These are phyloP conservation scores for Kappamyces sp. DNA, from an alignment of 192 early-diverging fungal genomes.

Conservation along the genomic window DNA sequence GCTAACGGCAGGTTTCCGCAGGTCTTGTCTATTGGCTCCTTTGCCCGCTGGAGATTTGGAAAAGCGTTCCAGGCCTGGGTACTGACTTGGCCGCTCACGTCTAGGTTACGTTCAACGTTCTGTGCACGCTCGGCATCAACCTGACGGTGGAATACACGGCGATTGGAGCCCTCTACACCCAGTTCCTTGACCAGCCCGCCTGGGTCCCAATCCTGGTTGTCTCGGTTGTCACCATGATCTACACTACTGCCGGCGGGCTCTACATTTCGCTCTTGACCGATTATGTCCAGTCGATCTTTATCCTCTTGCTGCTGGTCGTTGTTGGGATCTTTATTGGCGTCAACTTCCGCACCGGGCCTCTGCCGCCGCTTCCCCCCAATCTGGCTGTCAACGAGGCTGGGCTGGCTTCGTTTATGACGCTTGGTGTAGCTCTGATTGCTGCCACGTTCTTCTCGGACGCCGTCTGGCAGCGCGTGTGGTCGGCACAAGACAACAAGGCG, in stretches of 20 bases:
- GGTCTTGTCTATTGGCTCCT: slow-evolving; percentile 28
- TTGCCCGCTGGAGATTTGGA: slow-evolving; percentile 32
- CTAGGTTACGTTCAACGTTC: slow-evolving; percentile 29
- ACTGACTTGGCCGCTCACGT: slow-evolving; percentile 15
- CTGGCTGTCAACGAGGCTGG: slow-evolving; percentile 34
- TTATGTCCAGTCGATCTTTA: slow-evolving; percentile 30
- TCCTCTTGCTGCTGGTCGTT: slow-evolving; percentile 21
- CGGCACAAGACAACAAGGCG: slow-evolving; percentile 22
- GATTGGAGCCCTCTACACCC: slow-evolving; percentile 32
- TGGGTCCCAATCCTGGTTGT: slow-evolving; percentile 37
- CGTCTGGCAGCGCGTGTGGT: slow-evolving; percentile 48
- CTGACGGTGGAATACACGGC: slow-evolving; percentile 38
- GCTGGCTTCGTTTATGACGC: slow-evolving; percentile 27
- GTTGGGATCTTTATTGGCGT: slow-evolving; percentile 30
- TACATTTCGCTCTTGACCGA: slow-evolving; percentile 44
- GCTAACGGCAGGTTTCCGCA: slow-evolving; percentile 26
- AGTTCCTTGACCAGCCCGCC: slow-evolving; percentile 22
- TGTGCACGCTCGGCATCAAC: slow-evolving; percentile 33
- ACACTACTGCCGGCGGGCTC: slow-evolving; percentile 40
- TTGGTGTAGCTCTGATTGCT: slow-evolving; percentile 32
- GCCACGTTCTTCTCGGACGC: slow-evolving; percentile 44
- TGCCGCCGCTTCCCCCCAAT: slow-evolving; percentile 22
- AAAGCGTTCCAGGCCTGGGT: neutral
- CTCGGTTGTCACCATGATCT: slow-evolving; percentile 37
- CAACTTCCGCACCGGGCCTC: slow-evolving; percentile 20